Base-by-base conservation (phyloP, 208 protist genomes). In the Trichomonas tenax region DNA sequence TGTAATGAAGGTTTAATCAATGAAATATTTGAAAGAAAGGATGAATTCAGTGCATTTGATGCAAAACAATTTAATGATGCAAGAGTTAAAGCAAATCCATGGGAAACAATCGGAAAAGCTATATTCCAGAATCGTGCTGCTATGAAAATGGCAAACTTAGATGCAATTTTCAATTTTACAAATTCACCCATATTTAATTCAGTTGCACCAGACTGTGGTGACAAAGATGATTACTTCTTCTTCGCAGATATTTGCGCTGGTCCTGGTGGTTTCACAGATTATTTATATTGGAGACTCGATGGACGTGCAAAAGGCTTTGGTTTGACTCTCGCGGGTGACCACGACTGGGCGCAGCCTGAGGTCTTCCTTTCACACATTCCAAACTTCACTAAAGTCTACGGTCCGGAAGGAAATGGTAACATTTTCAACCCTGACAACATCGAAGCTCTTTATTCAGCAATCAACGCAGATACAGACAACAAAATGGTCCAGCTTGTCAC, bases 241-340 rank as follows among this genome's bases (percentile, higher is more conserved):
- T 96, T 96, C 34, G 93, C 93, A 44, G 93, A 96, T 96, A 96
- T 96, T 96, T 96, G 93, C 26, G 93, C 93, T 34, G 93, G 93
- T 45, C 93, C 93, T n/a, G 93, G 93, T 96, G 93, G 93, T 17
- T 96, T 96, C 40, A 96, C 49, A 41, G 93, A 96, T 63, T 96
- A 96, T 81, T 26, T 93, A 1, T 96, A 96, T 34, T 96, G 46
- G 93, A 63, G 51, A 38, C 11, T 96, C 0, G 34, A 51, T 38
- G 46, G 40, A 23, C 93, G 51, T 26, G 46, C 49, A 14, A 21
- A 49, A 44, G 93, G 93, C 6, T 96, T 63, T 26, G 93, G 93
- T 21, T 48, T 96, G 49, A 96, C 93, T 36, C 40, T 96, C 31
- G 40, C 31, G 0, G 93, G 51, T 46, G 93, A 82, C 11, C 46